These are phyloP conservation scores for Kurtzmaniella quercitrusa DNA, from an alignment of 1,139 yeast genomes.

Conservation along the genomic window DNA sequence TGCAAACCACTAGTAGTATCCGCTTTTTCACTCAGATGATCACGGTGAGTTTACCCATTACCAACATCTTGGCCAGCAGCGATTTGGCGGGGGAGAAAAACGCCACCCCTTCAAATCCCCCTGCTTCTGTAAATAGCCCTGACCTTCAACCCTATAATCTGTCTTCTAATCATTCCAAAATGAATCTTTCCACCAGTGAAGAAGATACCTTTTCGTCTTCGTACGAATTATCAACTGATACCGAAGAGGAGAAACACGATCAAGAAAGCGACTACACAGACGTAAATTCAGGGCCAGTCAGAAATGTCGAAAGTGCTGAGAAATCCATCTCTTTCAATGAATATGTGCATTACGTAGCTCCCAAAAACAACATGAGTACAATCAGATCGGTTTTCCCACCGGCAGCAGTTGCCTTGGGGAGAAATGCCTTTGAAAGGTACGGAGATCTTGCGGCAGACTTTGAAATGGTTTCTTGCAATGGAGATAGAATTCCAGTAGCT, in stretches of 20 bases:
- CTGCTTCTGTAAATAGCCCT: neutral
- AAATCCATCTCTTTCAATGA: slow-evolving; percentile 49
- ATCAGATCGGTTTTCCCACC: slow-evolving; percentile 69
- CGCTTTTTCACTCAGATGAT: slow-evolving; percentile 56
- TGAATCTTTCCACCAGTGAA: neutral
- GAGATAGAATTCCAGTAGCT: slow-evolving; percentile 62
- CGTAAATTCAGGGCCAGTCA: neutral
- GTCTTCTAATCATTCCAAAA: neutral
- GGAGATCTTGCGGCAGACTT: slow-evolving; percentile 65
- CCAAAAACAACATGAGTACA: slow-evolving; percentile 60
- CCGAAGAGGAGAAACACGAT: slow-evolving; percentile 2
- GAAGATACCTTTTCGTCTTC: slow-evolving; percentile 4
- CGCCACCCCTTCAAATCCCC: slow-evolving; percentile 1
- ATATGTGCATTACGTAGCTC: slow-evolving; percentile 74
- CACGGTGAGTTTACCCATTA: slow-evolving; percentile 61
- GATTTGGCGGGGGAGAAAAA: slow-evolving; percentile 26
- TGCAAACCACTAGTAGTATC: slow-evolving; percentile 47
- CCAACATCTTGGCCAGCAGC: slow-evolving; percentile 51
- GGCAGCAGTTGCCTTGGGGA: slow-evolving; percentile 70
- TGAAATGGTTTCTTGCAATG: slow-evolving; percentile 63
- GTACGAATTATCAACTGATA: slow-evolving; percentile 1
- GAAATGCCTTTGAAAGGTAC: slow-evolving; percentile 66
- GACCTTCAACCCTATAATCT: neutral
- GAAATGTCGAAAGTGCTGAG: slow-evolving; percentile 11
- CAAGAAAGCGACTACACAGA: neutral